These are phyloP conservation scores for Theobroma grandiflorum DNA, from an alignment of 441 rosid species.

Conservation along the genomic window DNA sequence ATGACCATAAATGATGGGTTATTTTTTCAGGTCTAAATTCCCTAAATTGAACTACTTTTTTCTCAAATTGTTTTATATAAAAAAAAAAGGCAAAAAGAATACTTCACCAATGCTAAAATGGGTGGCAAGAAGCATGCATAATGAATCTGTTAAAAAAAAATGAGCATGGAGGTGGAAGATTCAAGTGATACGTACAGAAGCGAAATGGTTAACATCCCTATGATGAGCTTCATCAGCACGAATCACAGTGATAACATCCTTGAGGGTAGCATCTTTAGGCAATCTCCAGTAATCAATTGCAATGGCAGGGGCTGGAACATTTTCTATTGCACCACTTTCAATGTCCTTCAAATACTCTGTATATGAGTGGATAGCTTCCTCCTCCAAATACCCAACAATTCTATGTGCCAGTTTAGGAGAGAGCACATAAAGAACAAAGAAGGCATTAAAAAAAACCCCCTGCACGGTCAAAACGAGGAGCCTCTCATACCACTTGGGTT, in stretches of 20 bases:
- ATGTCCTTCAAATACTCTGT: conserved; percentile 61
- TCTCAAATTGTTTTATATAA: background rate
- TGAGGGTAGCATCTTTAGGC: conserved; percentile 54
- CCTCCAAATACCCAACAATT: conserved; percentile 63
- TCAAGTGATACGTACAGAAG: conserved; percentile 50
- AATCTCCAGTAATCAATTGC: conserved; percentile 69
- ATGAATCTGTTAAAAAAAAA: background rate
- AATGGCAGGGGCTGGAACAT: conserved; percentile 58
- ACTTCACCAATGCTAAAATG: background rate
- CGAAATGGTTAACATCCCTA: conserved; percentile 67
- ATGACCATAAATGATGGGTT: background rate
- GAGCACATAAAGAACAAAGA: conserved; percentile 48
- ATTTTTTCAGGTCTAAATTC: background rate
- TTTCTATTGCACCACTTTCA: conserved; percentile 49
- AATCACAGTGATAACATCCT: conserved; percentile 61
- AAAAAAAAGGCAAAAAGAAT: background rate
- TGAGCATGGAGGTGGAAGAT: background rate
- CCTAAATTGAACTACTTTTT: background rate
- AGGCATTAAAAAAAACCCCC: conserved; percentile 61
- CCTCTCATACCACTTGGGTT: conserved; percentile 67
- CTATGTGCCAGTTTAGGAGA: conserved; percentile 69
- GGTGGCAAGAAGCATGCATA: background rate
- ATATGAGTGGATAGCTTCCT: conserved; percentile 67
- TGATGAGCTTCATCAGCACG: conserved; percentile 78
- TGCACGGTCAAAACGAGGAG: conserved; percentile 59